Evolutionary conservation across 371 early-diverging fungal species (phyloP), one percentile per base, ranked within the genome.

Genomic region (Apophysomyces elegans): DNA sequence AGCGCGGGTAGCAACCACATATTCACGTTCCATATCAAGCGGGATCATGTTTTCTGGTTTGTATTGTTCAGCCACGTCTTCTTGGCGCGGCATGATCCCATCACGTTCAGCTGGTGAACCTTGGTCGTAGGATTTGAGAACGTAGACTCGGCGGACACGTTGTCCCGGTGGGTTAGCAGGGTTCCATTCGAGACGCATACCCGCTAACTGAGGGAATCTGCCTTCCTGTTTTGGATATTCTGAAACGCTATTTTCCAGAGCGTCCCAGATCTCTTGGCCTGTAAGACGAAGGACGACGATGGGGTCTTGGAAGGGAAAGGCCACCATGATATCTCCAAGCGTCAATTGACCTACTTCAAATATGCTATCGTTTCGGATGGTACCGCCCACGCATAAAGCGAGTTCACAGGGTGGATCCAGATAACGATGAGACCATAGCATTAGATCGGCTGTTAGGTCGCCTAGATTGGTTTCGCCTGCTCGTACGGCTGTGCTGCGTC

Each of bases 271-370:
- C 59, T 88, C 81, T 38, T 74, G 68, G 2, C 90, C 90, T 0
- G 86, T 83, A 13, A 89, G 59, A 13, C 70, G 66, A 37, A 89
- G 73, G 12, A 89, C 86, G 4, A 89, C 86, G 1, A 82, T 67
- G 12, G 89, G 89, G 46, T 89, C 90, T 32, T 83, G 80, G 37
- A 89, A 89, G 21, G 90, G 90, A 58, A 89, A 87, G 5, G 85
- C 72, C 13, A 84, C 83, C 76, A 88, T 71, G 26, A 89, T 70
- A 54, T 88, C 87, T 9, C 84, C 81, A 45, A 89, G 67, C 16
- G 81, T 83, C 45, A 89, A 66, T 13, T 72, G 76, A 5, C 89
- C 90, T n/a, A 76, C 73, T 1, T 75, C 74, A 60, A 86, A 80
- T 4, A 84, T 65, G 7, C 71, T 74, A 67, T 88, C 88, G 13